Evolutionary conservation across 2,329 filamentous ascomycete species (phyloP), one percentile per base, ranked within the genome.

Genomic region (Xylariaceae sp.): DNA sequence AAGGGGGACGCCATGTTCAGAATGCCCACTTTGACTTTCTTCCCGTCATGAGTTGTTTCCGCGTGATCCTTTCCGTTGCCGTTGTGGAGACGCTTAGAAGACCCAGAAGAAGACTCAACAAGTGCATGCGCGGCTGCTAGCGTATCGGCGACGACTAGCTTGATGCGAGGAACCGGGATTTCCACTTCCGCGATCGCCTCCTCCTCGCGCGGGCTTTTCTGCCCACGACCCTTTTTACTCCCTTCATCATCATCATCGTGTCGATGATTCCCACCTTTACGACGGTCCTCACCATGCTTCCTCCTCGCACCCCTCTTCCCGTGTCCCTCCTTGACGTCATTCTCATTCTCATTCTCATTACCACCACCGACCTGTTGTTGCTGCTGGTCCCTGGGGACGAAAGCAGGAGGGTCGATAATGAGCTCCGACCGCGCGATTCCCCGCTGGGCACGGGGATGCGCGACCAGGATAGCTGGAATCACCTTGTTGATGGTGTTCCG

Each of bases 1-100:
- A 85, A 76, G 0, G 83, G 82, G 0, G 84, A 87, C 0, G 83
- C 84, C 83, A 87, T 87, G 69, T 85, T 87, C 2, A 88, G 74
- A 23, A 88, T 74, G 3, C 77, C 82, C 1, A 83, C 76, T 44
- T 78, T 72, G 7, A 67, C 8, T 7, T 13, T 57, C 10, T 49
- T 15, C 50, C 35, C 56, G 45, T 51, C 44, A 11, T 55, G 44
- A n/a, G 44, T 2, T 18, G 17, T 13, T 42, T 42, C 17, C 6
- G 2, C 23, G 23, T 30, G 23, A 30, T 23, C 8, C 37, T 42
- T 45, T 13, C 9, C 37, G 15, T 17, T 17, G 17, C 11, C 13
- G 4, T 55, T 13, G 8, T 34, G 44, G 8, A n/a, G 42, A 23
- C 35, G 15, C 6, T 56, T 49, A 9, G 17, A 2, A 9, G 17